Percentiles rank a stretch among this genome's conserved stretches.
phyloP scores from a whole-genome alignment of 1,284 basidiomycete genomes.

The Apiotrichum gracile region DNA sequence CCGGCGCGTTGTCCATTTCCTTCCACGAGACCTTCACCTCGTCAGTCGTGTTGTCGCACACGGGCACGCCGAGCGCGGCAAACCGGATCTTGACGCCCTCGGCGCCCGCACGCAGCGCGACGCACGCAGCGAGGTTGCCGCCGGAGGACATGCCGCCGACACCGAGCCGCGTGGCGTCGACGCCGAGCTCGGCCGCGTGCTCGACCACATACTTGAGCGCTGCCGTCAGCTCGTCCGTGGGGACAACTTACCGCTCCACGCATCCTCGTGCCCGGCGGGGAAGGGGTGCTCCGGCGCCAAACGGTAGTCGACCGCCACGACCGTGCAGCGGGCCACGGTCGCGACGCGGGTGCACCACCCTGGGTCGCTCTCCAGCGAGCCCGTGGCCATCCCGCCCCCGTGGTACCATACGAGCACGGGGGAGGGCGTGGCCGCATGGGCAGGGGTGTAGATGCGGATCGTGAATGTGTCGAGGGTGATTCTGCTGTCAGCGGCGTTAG shows the following conservation, averaged over 20 bases:
- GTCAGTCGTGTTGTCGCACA: neutral
- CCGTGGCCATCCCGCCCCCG: constrained; percentile 64
- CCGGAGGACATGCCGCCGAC: neutral
- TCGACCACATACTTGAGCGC: neutral
- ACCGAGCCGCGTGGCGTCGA: neutral
- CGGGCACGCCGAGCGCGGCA: neutral
- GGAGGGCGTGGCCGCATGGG: neutral
- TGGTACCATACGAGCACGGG: constrained; percentile 3
- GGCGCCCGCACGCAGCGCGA: neutral
- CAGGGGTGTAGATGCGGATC: neutral
- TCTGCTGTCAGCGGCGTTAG: no score
- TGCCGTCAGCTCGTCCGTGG: neutral
- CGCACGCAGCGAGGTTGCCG: constrained; percentile 1
- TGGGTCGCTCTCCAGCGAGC: constrained; percentile 56
- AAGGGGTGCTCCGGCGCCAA: constrained; percentile 68
- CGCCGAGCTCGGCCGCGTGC: neutral
- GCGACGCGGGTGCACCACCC: constrained; percentile 47
- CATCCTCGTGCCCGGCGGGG: constrained; percentile 68
- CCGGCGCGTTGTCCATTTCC: neutral
- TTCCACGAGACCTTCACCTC: neutral
- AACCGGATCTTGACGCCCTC: neutral
- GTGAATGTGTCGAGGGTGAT: neutral
- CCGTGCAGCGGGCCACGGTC: constrained; percentile 47
- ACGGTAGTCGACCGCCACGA: constrained; percentile 65
- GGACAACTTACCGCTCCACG: constrained; percentile 23